Percentiles rank a stretch among this genome's conserved stretches.
These are phyloP conservation scores for Calamus simplicifolius DNA, from an alignment of 176 grass and related monocot species.

Conservation along the genomic window DNA sequence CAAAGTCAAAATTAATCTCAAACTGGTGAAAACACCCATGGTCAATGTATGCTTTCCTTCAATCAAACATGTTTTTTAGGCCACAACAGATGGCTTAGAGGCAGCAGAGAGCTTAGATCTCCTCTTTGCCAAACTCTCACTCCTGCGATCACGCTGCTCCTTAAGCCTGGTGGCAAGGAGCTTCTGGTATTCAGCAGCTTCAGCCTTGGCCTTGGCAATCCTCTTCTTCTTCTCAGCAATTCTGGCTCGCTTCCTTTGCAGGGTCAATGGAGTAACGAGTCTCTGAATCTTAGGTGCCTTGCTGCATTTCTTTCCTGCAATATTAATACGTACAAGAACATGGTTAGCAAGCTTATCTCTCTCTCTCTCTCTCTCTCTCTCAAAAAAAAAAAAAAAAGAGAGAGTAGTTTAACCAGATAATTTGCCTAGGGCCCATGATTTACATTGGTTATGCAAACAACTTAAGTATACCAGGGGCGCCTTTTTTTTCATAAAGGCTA, in stretches of 20 bases:
- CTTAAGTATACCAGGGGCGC: no score
- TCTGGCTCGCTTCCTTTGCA: slow-evolving; percentile 9
- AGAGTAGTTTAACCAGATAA: no score
- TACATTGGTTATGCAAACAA: no score
- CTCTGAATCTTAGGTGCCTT: slow-evolving; percentile 17
- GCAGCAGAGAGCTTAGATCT: slow-evolving; percentile 9
- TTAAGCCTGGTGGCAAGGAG: slow-evolving; percentile 9
- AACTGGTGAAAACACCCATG: no score
- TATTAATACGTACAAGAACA: neutral
- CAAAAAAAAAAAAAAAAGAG: no score
- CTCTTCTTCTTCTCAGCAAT: slow-evolving; percentile 9
- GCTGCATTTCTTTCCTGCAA: slow-evolving; percentile 11
- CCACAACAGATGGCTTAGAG: slow-evolving; percentile 3
- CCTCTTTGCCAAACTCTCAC: slow-evolving; percentile 9
- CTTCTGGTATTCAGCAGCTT: slow-evolving; percentile 15
- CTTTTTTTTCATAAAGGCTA: no score
- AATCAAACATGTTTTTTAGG: no score
- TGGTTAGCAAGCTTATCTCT: no score
- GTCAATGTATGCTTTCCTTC: no score
- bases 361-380: no score
- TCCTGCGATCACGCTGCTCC: slow-evolving; percentile 9
- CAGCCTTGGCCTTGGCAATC: slow-evolving; percentile 7
- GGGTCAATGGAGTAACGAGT: slow-evolving; percentile 2
- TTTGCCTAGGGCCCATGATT: no score
- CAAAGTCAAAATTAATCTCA: no score